A percentile compares a stretch with the other conserved stretches of the same genome.
These are phyloP conservation scores for Oxyria digyna DNA, from an alignment of 148 eudicot genomes.

Conservation along the genomic window DNA sequence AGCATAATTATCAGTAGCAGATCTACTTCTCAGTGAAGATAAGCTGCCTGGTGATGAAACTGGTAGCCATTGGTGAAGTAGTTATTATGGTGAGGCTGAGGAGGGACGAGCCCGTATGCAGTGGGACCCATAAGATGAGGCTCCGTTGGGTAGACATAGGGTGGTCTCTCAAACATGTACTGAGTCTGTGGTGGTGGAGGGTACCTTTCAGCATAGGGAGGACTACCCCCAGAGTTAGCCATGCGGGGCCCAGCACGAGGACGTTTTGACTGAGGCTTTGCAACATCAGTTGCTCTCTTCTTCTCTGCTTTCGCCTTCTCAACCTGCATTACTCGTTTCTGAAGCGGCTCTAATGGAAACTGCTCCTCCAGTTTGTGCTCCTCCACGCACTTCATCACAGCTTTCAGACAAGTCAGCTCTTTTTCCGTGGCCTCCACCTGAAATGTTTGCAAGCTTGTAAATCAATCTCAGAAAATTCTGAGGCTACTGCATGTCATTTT, in stretches of 20 bases:
- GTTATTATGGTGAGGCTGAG: constrained; percentile 54
- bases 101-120: constrained; percentile 48
- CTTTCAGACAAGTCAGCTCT: constrained; percentile 78
- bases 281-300: constrained; percentile 76
- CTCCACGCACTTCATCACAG: constrained; percentile 84
- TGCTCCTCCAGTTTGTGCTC: constrained; percentile 81
- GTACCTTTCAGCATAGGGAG: constrained; percentile 66
- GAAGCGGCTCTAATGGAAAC: constrained; percentile 61
- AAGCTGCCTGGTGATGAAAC: constrained; percentile 57
- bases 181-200: constrained; percentile 38
- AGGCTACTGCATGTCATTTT: too few species aligned
- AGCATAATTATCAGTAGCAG: constrained; percentile 25
- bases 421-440: constrained; percentile 76
- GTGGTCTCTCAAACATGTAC: constrained; percentile 70
- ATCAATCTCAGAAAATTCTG: too few species aligned
- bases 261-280: constrained; percentile 89
- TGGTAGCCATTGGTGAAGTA: constrained; percentile 77
- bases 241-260: constrained; percentile 80
- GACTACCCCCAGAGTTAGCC: constrained; percentile 37
- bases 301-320: constrained; percentile 96
- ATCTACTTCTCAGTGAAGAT: constrained; percentile 49
- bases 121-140: constrained; percentile 11
- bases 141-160: constrained; percentile 48
- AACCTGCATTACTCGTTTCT: constrained; percentile 56
- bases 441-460: constrained; percentile 7